phyloP scores from a whole-genome alignment of 768 basidiomycete species.

The Mrakia hoshinonis region DNA sequence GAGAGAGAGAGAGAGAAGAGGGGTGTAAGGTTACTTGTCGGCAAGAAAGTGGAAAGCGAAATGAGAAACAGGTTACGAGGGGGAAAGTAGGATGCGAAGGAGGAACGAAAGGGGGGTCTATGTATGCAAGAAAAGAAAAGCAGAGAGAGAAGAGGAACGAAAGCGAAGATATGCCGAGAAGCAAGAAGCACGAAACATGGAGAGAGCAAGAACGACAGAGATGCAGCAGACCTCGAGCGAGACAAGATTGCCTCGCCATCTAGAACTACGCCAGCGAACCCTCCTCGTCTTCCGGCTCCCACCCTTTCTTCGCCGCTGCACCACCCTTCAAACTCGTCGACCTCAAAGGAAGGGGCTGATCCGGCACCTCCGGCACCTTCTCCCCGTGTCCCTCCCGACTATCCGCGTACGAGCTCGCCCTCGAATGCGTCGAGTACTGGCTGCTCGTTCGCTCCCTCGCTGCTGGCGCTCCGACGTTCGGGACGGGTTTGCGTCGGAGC shows the following conservation, averaged over 20 bases:
- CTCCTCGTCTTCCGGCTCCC: not conserved
- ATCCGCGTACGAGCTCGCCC: not conserved
- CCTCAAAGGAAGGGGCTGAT: not conserved
- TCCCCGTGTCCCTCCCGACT: not conserved
- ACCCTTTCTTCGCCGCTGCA: not conserved
- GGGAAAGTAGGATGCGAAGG: no score
- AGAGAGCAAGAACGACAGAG: not conserved
- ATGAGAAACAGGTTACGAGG: not conserved
- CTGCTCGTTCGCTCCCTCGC: not conserved
- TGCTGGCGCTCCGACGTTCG: not conserved
- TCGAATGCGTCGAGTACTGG: not conserved
- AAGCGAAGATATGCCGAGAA: not conserved
- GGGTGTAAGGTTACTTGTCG: not conserved
- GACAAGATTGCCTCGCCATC: not conserved
- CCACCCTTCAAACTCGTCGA: conserved; percentile 5
- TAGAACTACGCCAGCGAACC: not conserved
- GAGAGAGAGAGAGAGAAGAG: not conserved
- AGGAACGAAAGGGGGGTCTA: not conserved
- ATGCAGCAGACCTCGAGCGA: not conserved
- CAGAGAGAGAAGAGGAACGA: not conserved
- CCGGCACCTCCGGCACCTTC: not conserved
- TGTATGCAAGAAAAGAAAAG: not conserved
- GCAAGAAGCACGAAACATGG: not conserved
- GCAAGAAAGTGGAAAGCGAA: not conserved
- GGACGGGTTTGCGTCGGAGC: not conserved